phyloP scores from a whole-genome alignment of 768 basidiomycete genomes.

The Russula compacta region DNA sequence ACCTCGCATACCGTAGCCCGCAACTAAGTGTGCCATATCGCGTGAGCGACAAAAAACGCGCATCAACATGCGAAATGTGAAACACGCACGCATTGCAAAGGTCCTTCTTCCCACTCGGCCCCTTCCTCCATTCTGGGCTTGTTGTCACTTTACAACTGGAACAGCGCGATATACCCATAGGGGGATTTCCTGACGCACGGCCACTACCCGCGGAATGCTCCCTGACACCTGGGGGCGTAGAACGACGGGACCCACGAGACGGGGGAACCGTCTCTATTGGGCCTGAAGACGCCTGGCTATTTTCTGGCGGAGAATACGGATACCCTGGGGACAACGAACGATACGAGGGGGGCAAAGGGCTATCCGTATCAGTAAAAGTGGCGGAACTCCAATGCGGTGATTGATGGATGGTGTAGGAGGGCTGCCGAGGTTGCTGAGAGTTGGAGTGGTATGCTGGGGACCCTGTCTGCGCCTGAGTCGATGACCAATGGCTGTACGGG shows the following conservation, averaged over 20 bases:
- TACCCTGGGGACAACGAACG: conserved; percentile 23
- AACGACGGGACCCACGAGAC: conserved; percentile 40
- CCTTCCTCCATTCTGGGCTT: conserved; percentile 90
- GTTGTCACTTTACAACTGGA: conserved; percentile 72
- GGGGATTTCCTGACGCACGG: conserved; percentile 53
- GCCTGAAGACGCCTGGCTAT: conserved; percentile 23
- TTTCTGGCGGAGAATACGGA: conserved; percentile 18
- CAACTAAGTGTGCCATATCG: conserved; percentile 41
- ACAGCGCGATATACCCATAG: conserved; percentile 63
- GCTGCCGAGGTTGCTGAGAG: conserved; percentile 27
- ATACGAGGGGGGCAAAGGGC: conserved; percentile 20
- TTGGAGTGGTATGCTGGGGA: conserved; percentile 19
- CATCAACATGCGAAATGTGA: conserved; percentile 18
- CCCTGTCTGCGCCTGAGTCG: conserved; percentile 7
- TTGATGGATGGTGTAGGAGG: conserved; percentile 21
- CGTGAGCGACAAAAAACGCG: conserved; percentile 16
- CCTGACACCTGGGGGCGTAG: conserved; percentile 38
- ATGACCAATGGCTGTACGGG: conserved; percentile 22
- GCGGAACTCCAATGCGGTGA: conserved; percentile 35
- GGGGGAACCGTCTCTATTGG: conserved; percentile 42
- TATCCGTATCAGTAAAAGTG: conserved; percentile 28
- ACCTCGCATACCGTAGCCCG: conserved; percentile 78
- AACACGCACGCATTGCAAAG: conserved; percentile 81
- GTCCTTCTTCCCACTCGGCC: conserved; percentile 84
- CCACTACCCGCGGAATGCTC: conserved; percentile 39